These are phyloP conservation scores for Termitomyces sp. DNA, from an alignment of 768 basidiomycete species.

Conservation along the genomic window DNA sequence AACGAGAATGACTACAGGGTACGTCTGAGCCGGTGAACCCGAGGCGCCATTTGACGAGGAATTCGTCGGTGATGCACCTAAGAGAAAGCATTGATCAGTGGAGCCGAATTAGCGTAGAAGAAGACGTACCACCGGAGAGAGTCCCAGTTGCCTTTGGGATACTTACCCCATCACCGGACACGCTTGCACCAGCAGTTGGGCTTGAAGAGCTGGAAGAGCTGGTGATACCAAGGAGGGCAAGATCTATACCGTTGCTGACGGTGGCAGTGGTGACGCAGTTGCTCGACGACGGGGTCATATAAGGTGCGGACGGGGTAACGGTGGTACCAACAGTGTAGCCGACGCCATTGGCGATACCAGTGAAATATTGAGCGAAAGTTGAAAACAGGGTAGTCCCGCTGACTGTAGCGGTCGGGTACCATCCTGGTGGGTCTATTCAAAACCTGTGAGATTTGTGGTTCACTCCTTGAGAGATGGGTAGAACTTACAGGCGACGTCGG, in stretches of 20 bases:
- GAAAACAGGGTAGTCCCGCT: constrained; percentile 33
- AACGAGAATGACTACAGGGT: constrained; percentile 13
- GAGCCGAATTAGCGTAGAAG: background rate
- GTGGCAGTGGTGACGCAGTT: constrained; percentile 33
- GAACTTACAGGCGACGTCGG: constrained; percentile 34
- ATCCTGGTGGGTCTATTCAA: constrained; percentile 34
- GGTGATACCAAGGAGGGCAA: constrained; percentile 21
- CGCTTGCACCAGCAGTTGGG: constrained; percentile 1
- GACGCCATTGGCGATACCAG: constrained; percentile 26
- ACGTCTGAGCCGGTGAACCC: constrained; percentile 9
- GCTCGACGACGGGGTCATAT: constrained; percentile 31
- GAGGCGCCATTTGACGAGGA: background rate
- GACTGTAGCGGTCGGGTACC: constrained; percentile 35
- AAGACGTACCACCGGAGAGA: constrained; percentile 4
- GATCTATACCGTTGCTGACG: constrained; percentile 31
- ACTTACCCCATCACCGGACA: constrained; percentile 9
- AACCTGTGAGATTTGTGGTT: background rate
- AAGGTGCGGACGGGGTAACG: constrained; percentile 28
- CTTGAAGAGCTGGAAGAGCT: background rate
- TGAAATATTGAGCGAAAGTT: constrained; percentile 38
- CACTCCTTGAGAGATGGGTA: background rate
- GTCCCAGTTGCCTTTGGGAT: constrained; percentile 12
- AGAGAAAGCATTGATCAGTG: background rate
- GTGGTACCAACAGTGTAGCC: constrained; percentile 35
- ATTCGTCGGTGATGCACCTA: background rate